These are phyloP conservation scores for Jamesozyma rosinii DNA, from an alignment of 805 yeast genomes.

Conservation along the genomic window DNA sequence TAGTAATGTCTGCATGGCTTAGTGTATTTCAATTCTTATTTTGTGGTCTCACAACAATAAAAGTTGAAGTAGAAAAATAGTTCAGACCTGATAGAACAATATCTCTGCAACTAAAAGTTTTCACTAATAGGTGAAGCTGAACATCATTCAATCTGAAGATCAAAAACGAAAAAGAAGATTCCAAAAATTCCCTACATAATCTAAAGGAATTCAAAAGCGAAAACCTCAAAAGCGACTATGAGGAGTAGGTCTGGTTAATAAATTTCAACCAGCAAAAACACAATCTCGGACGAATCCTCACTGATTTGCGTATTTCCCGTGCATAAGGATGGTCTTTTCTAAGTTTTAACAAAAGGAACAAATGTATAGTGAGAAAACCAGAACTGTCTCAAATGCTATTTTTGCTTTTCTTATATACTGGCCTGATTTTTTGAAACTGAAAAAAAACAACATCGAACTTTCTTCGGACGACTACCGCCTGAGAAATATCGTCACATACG, in stretches of 20 bases:
- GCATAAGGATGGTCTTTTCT: constrained; percentile 80
- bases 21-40: not conserved
- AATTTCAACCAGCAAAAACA: constrained; percentile 99
- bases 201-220: constrained; percentile 37
- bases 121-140: not conserved
- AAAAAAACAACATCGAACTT: not conserved
- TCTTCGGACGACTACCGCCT: no score
- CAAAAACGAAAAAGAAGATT: constrained; percentile 18
- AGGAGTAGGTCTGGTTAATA: constrained; percentile 81
- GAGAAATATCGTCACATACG: not conserved
- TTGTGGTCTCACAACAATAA: constrained; percentile 1
- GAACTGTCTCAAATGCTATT: not conserved
- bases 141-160: not conserved
- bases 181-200: constrained; percentile 71
- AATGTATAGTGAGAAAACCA: not conserved
- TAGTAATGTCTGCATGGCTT: no score
- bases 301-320: constrained; percentile 99
- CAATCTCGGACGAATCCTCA: constrained; percentile 99
- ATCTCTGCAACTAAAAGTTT: not conserved
- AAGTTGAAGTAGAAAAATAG: not conserved
- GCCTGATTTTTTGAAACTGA: not conserved
- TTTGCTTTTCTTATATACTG: not conserved
- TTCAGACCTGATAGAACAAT: not conserved
- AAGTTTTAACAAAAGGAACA: not conserved
- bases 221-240: constrained; percentile 30